Conservation (phyloP, 805 yeast species). For the Pichia paraexigua region DNA sequence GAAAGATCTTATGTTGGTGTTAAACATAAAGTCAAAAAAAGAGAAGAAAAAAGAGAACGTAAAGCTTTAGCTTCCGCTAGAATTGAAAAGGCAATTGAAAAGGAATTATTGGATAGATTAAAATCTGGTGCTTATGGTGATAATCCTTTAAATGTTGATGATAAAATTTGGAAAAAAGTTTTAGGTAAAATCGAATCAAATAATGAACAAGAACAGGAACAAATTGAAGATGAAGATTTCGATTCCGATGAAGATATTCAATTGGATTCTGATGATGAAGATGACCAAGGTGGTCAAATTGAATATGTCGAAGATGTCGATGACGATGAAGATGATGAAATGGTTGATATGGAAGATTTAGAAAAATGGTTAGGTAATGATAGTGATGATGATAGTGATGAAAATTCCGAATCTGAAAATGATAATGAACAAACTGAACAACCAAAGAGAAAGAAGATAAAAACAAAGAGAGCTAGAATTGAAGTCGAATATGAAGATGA, state of each 20-base stretch:
- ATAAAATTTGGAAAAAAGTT: constrained; percentile 90
- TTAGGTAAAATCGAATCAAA: constrained; percentile 61
- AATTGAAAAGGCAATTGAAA: constrained; percentile 93
- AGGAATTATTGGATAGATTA: constrained; percentile 86
- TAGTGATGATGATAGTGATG: constrained; percentile 24
- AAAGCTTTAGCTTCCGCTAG: constrained; percentile 95
- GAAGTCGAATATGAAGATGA: constrained; percentile 67
- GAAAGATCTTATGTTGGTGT: constrained; percentile 92
- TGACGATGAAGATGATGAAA: constrained; percentile 80
- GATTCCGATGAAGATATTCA: constrained; percentile 66
- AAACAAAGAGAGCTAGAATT: constrained; percentile 59
- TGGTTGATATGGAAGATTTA: constrained; percentile 88
- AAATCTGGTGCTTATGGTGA: constrained; percentile 99
- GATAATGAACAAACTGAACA: constrained; percentile 29
- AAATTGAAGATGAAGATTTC: constrained; percentile 77
- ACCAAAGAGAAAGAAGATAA: constrained; percentile 39
- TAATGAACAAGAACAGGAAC: constrained; percentile 45
- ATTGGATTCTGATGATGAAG: constrained; percentile 51
- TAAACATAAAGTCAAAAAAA: constrained; percentile 88
- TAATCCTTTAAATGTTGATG: constrained; percentile 94
- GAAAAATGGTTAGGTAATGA: constrained; percentile 67
- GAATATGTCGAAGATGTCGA: constrained; percentile 80
- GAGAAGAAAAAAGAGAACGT: constrained; percentile 91
- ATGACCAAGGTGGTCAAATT: constrained; percentile 52
- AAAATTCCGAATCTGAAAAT: constrained; percentile 25